Base-by-base conservation (phyloP, 768 basidiomycete species). In the Termitomyces sp. region DNA sequence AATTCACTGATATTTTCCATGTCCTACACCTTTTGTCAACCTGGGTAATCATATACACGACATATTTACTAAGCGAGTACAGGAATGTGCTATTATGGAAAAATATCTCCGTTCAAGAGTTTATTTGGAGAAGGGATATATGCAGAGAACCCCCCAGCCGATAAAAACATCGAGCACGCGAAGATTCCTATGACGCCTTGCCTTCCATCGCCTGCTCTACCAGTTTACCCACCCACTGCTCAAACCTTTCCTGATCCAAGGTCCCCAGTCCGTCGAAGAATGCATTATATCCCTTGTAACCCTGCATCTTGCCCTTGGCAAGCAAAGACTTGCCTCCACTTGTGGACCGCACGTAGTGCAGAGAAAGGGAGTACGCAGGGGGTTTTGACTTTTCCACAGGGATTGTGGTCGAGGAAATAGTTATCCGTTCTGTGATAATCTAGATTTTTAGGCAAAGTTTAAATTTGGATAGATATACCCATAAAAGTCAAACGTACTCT, bases 361-460 rank as follows among this genome's bases (percentile, higher is more conserved):
- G 71, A 43, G 78, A 75, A 60, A 96, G 73, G 15, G 78, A 70
- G 70, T 94, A 94, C 47, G 79, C 77, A 26, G 90, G 88, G 33
- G 87, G 77, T 49, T 74, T 74, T 35, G 76, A 63, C 23, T 75
- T 75, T 19, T 73, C 74, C 26, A 78, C 77, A 33, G 91, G 86
- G 15, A 75, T 63, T 3, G 90, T 89, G 31, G 76, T 77, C 4
- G 93, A 88, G 21, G 83, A 79, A 55, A 95, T 78, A 30, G 85
- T 89, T 71, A 98, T 82, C 61, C 87, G 85, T 68, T 98, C 94
- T 3, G 91, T 93, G 47, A 95, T 86, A 66, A 97, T 96, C 88
- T 95, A 69, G 26, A 19, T 41, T 19, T 75, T 63, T 83, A 77
- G 3, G 44, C 73, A 72, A 14, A 80, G 79, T 33, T 45, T 57